Base-by-base conservation (phyloP, 352 stramenopile species). In the Aphanomyces euteiches region DNA sequence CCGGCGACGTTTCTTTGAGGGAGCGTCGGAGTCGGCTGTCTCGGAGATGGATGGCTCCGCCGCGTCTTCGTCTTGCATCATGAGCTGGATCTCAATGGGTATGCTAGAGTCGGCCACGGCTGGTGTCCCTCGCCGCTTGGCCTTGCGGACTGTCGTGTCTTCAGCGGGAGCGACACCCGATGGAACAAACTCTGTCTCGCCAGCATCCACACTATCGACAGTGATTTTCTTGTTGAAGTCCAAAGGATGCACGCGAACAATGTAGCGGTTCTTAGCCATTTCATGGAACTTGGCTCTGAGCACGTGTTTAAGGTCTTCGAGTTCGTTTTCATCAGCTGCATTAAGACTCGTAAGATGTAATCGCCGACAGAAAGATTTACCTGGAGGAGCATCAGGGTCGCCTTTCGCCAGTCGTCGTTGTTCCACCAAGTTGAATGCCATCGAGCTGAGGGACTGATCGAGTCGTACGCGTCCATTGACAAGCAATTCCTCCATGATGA, bases 181-280 rank as follows among this genome's bases (percentile, higher is more conserved):
- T 41, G 39, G 68, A 77, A 87, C 21, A 73, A 74, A 21, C 90
- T 84, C 3, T 78, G 79, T n/a, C 74, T 70, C 64, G 54, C 43
- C 64, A n/a, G 13, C 45, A 15, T 48, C 28, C 10, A 36, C 71
- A 50, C 84, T 81, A 50, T 91, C 80, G 28, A 28, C 28, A 1
- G 75, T 73, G 61, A 90, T 80, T 0, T 76, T 79, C 38, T 90
- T 67, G 66, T 85, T 91, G 60, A 96, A 75, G 60, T 94, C 84
- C 12, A 96, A 69, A 50, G 88, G 88, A 63, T 96, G 87, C 47
- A 96, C 88, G 10, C 88, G 84, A 37, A 84, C 83, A 61, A 96
- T 90, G 77, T 91, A 94, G 57, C 88, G 81, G 73, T 90, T 90
- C 75, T 96, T 96, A 70, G 87, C 87, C 88, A 96, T 94, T 48